Base-by-base conservation (phyloP, 2,329 filamentous ascomycete genomes). In the Penicillium glabrum region DNA sequence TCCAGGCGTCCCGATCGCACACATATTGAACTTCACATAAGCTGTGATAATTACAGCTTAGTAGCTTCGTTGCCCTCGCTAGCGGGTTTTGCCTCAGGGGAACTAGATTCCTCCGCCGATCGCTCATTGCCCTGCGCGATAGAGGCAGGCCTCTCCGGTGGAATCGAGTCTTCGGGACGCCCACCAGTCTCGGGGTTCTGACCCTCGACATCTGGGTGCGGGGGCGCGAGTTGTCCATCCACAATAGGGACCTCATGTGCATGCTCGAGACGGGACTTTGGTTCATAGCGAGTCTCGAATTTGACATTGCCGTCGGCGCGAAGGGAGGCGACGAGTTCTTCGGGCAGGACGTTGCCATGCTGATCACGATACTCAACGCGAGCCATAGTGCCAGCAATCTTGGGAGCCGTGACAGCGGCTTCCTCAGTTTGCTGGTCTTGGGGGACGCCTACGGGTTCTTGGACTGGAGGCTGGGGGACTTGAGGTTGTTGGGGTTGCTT, bases 271-370 rank as follows among this genome's bases (percentile, higher is more conserved):
- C 91, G 88, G 9, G 92, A 97, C 62, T 90, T 85, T n/a, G 93
- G 97, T 81, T 98, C 93, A 72, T 97, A 97, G 64, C 89, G 89
- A 13, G 95, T 98, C 79, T 96, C 88, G 79, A 99, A 97, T 68
- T 91, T 91, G 58, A 98, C 93, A 76, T 96, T 96, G 68, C 93
- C 95, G 74, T 93, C 85, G 44, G 72, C 71, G 24, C 72, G 63
- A 31, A 99, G 85, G 21, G 84, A 85, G 68, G 89, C 86, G 57
- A 99, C 92, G 72, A 96, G 86, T 69, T 92, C 89, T 53, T 89
- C 86, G 69, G 93, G 81, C 31, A 99, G 84, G 31, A 98, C 74
- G 70, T 97, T 97, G 63, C 95, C 95, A 66, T 96, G 83, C 75
- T 97, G 91, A 74, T 98, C 95, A 53, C 95, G 89, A 78, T 96